phyloP scores from a whole-genome alignment of 805 yeast species.

The Yarrowia sp. region DNA sequence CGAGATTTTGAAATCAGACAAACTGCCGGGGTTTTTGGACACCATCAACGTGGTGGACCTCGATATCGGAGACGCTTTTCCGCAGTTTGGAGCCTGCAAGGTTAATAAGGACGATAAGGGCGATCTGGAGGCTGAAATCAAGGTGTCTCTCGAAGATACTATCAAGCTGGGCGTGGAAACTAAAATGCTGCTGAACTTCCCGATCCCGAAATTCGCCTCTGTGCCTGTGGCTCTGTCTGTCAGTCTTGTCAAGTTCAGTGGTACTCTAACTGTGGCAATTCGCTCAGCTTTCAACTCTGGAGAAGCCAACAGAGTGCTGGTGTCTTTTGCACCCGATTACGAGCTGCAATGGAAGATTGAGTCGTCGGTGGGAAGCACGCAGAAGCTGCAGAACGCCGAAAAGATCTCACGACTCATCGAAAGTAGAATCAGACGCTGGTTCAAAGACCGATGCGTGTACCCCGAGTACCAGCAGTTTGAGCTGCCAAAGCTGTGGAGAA shows the following conservation, averaged over 20 bases:
- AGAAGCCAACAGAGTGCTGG: constrained; percentile 71
- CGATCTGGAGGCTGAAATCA: constrained; percentile 82
- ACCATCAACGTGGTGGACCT: constrained; percentile 81
- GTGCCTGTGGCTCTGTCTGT: constrained; percentile 86
- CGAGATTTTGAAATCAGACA: constrained; percentile 63
- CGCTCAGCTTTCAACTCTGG: constrained; percentile 36
- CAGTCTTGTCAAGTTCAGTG: constrained; percentile 88
- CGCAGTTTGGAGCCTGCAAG: constrained; percentile 92
- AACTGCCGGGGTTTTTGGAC: constrained; percentile 81
- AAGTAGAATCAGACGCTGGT: constrained; percentile 82
- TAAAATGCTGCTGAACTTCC: constrained; percentile 75
- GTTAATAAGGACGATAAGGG: constrained; percentile 63
- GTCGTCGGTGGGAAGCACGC: constrained; percentile 89
- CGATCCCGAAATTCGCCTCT: constrained; percentile 82
- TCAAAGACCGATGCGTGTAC: constrained; percentile 89
- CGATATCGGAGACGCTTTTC: constrained; percentile 93
- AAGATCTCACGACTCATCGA: constrained; percentile 87
- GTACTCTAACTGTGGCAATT: constrained; percentile 76
- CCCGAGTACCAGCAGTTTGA: constrained; percentile 88
- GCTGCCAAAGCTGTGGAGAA: constrained; percentile 88
- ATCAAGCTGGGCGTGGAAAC: constrained; percentile 87
- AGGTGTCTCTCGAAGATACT: constrained; percentile 87
- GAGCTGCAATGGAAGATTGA: constrained; percentile 86
- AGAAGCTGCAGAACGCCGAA: constrained; percentile 78
- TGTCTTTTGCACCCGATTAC: constrained; percentile 91